Base-by-base conservation (phyloP, 2,329 filamentous ascomycete species). In the Pseudovirgaria hyperparasitica region DNA sequence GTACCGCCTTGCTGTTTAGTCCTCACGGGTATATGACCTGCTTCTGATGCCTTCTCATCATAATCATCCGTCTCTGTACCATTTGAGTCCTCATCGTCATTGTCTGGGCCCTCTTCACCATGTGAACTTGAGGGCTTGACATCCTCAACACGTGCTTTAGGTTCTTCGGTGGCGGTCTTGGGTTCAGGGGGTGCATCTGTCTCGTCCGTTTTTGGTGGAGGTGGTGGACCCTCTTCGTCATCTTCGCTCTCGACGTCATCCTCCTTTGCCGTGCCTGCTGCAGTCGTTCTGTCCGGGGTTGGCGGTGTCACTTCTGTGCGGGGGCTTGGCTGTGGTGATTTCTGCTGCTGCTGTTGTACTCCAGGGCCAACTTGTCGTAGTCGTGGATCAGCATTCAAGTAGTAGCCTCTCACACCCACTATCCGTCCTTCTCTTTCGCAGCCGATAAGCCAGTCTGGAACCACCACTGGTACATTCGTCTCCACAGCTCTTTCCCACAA, bases 381-480 rank as follows among this genome's bases (percentile, higher is more conserved):
- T 43, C 72, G 70, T 11, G 72, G 72, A 48, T 82, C 76, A 3
- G 87, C 90, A 48, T 94, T 86, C 17, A 98, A 68, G 54, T 98
- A 98, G 58, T 94, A 98, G 41, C 86, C 86, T 42, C 90, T 77
- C 16, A 96, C 90, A 26, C 87, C 85, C 3, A 96, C 77, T 36
- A 98, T 92, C 33, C 85, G 74, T 23, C 87, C 87, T 52, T 82
- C 86, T 39, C 80, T 71, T 58, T 96, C 87, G 50, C 90, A 98
- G n/a, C 85, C 87, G 42, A 92, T 81, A 16, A 98, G 72, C 90
- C 90, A 98, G 54, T 98, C 90, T 12, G 90, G 90, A 20, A 90
- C 72, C 13, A 98, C 90, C 8, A 98, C 84, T 6, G 90, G 90
- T 29, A 98, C 92, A 54, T 96, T 98, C 72, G 86, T 92, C 62